A percentile compares a stretch with the other conserved stretches of the same genome.
Evolutionary conservation across 1,284 basidiomycete genomes (phyloP).

Genomic region (Spongispora temasekensis): DNA sequence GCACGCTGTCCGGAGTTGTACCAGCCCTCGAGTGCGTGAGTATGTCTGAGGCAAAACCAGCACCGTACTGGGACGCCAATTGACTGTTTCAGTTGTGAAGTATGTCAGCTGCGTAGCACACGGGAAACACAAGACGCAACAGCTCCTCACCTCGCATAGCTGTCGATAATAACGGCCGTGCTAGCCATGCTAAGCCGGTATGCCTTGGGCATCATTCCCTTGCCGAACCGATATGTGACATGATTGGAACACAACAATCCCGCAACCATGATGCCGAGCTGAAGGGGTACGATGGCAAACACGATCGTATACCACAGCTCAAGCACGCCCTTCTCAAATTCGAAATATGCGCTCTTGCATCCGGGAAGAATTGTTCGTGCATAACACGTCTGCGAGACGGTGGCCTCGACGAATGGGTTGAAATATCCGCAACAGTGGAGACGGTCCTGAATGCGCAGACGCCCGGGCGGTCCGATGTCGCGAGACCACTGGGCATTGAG

Average conservation of each 20-base stretch:
- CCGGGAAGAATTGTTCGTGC: constrained; percentile 47
- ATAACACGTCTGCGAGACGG: constrained; percentile 49
- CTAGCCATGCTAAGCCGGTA: constrained; percentile 44
- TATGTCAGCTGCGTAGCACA: background rate
- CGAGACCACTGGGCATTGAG: constrained; percentile 50
- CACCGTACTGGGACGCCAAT: background rate
- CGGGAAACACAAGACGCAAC: background rate
- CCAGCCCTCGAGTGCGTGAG: background rate
- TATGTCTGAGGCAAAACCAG: background rate
- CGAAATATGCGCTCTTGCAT: constrained; percentile 48
- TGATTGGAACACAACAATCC: constrained; percentile 52
- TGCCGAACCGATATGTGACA: constrained; percentile 55
- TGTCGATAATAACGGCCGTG: constrained; percentile 54
- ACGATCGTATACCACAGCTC: background rate
- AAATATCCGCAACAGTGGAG: constrained; percentile 54
- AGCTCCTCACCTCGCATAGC: constrained; percentile 42
- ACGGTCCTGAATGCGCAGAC: constrained; percentile 48
- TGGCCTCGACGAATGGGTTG: constrained; percentile 49
- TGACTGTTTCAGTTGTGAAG: background rate
- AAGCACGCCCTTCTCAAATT: background rate
- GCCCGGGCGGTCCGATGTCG: constrained; percentile 28
- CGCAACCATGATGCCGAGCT: constrained; percentile 31
- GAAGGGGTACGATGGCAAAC: background rate
- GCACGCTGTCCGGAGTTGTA: background rate
- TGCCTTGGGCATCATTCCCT: constrained; percentile 52